Evolutionary conservation across 148 eudicot genomes (phyloP).

Genomic region (Polygonum maritimum): DNA sequence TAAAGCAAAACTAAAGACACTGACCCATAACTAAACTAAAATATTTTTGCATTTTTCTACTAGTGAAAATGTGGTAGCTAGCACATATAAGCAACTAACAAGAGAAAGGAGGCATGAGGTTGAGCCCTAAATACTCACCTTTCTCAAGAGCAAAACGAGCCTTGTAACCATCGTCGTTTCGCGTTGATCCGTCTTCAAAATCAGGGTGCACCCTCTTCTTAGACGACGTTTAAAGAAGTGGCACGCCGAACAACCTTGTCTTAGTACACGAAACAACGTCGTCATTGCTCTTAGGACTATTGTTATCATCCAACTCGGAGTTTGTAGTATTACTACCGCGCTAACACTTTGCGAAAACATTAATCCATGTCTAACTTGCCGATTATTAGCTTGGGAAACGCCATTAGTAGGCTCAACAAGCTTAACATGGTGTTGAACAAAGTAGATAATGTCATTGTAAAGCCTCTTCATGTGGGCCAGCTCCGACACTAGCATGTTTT

Average conservation of each 20-base stretch:
- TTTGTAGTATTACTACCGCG: not conserved
- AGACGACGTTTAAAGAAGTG: constrained; percentile 18
- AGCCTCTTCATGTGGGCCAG: constrained; percentile 80
- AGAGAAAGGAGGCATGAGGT: constrained; percentile 82
- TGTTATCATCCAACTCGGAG: constrained; percentile 13
- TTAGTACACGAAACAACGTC: not conserved
- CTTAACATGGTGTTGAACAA: constrained; percentile 79
- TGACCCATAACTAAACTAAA: no score
- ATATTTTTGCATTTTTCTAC: no score
- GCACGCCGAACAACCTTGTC: constrained; percentile 71
- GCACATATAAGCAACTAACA: constrained; percentile 18
- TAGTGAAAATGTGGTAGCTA: no score
- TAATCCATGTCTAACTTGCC: not conserved
- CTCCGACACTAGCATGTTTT: constrained; percentile 55
- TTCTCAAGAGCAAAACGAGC: constrained; percentile 52
- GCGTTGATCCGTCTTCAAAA: constrained; percentile 5
- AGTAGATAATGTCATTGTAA: constrained; percentile 76
- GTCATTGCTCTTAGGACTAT: constrained; percentile 4
- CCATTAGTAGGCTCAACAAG: constrained; percentile 37
- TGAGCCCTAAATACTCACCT: constrained; percentile 58
- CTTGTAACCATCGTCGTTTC: constrained; percentile 19
- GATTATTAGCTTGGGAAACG: not conserved
- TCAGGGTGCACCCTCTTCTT: constrained; percentile 73
- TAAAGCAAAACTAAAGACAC: no score
- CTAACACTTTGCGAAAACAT: constrained; percentile 7